These are phyloP conservation scores for Pythium folliculosum DNA, from an alignment of 352 stramenopile genomes.

Conservation along the genomic window DNA sequence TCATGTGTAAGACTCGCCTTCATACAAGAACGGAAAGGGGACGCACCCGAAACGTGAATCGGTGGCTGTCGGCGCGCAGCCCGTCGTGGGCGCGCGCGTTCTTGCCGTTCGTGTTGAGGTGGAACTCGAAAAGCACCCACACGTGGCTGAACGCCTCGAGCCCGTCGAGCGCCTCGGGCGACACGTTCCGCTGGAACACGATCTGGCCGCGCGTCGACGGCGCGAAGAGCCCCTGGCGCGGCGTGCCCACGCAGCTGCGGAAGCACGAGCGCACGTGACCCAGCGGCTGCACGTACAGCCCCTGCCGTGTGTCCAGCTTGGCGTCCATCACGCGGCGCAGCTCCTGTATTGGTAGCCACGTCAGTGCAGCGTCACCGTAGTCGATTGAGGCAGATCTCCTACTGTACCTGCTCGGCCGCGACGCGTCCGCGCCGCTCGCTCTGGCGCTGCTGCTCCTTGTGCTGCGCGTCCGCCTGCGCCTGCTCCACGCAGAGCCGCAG, in stretches of 20 bases:
- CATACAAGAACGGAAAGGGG: neutral
- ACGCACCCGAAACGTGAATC: slow-evolving; percentile 59
- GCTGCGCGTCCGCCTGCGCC: slow-evolving; percentile 30
- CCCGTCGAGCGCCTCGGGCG: slow-evolving; percentile 69
- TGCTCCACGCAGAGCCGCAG: slow-evolving; percentile 26
- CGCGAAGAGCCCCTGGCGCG: slow-evolving; percentile 81
- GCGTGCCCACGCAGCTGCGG: slow-evolving; percentile 68
- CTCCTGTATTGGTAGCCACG: slow-evolving; percentile 34
- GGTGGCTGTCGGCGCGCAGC: slow-evolving; percentile 71
- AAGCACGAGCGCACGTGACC: slow-evolving; percentile 81
- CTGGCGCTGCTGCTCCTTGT: slow-evolving; percentile 55
- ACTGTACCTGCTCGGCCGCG: slow-evolving; percentile 52
- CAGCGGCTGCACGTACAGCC: slow-evolving; percentile 80
- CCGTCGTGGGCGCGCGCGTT: slow-evolving; percentile 64
- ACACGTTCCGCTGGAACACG: slow-evolving; percentile 79
- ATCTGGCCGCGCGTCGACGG: slow-evolving; percentile 71
- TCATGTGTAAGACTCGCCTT: neutral
- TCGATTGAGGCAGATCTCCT: too few relatives aligned
- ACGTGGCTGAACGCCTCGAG: slow-evolving; percentile 82
- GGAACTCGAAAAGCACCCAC: slow-evolving; percentile 91
- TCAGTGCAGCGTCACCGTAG: too few relatives aligned
- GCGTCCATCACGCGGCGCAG: slow-evolving; percentile 69
- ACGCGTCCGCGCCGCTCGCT: slow-evolving; percentile 67
- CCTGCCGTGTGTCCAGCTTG: slow-evolving; percentile 76
- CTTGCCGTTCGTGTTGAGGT: slow-evolving; percentile 90